Evolutionary conservation across 805 yeast species (phyloP).

Genomic region (Sungouiella thailandica): DNA sequence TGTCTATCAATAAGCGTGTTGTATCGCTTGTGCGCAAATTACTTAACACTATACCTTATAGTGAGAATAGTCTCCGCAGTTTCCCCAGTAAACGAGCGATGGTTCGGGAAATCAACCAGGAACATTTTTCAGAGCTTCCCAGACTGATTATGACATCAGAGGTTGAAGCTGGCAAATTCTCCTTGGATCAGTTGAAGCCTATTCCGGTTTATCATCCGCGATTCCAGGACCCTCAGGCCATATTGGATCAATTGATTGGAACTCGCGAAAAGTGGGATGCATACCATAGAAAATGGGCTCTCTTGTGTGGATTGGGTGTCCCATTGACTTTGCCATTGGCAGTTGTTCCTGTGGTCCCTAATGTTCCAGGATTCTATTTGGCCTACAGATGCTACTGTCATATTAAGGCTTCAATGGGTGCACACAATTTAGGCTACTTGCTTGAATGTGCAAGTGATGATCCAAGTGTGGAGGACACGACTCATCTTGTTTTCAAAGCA

Average conservation of each 20-base stretch:
- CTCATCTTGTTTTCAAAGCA: constrained; percentile 12
- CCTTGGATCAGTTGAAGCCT: constrained; percentile 29
- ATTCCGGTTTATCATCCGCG: constrained; percentile 38
- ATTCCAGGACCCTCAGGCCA: constrained; percentile 27
- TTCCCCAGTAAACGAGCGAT: constrained; percentile 67
- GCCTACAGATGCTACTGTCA: constrained; percentile 82
- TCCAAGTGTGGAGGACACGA: constrained; percentile 5
- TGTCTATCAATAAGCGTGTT: constrained; percentile 52
- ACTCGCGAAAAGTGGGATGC: constrained; percentile 42
- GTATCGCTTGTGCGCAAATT: constrained; percentile 49
- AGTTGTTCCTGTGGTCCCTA: constrained; percentile 80
- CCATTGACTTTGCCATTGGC: constrained; percentile 82
- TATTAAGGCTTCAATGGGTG: constrained; percentile 71
- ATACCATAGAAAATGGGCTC: constrained; percentile 53
- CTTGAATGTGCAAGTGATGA: constrained; percentile 26
- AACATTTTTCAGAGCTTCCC: constrained; percentile 7
- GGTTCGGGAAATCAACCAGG: constrained; percentile 42
- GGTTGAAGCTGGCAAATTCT: constrained; percentile 13
- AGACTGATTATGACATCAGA: constrained; percentile 12
- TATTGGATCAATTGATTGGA: constrained; percentile 35
- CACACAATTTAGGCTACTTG: constrained; percentile 58
- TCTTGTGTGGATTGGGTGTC: constrained; percentile 51
- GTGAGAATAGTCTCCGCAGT: constrained; percentile 68
- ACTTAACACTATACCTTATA: constrained; percentile 67
- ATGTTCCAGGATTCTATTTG: constrained; percentile 85